Conservation (phyloP, 2,329 filamentous ascomycete genomes). For the Onygena corvina region DNA sequence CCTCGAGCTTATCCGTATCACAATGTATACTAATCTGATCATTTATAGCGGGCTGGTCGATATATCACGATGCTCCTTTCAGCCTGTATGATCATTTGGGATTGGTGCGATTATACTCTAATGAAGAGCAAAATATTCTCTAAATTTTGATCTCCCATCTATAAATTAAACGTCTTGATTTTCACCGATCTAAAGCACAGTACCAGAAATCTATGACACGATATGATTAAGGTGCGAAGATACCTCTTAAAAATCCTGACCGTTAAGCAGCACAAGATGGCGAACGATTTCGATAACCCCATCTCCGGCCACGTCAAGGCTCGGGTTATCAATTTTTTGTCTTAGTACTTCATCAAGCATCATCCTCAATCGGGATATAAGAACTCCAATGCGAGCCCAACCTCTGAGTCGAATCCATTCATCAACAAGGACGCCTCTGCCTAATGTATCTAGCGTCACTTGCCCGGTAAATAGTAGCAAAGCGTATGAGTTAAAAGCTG, state of each 20-base stretch:
- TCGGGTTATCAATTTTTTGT: constrained; percentile 65
- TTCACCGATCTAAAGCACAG: neutral
- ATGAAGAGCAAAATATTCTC: no score
- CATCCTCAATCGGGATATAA: constrained; percentile 68
- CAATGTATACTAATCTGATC: constrained; percentile 4
- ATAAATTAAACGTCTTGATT: neutral
- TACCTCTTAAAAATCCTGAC: constrained; percentile 49
- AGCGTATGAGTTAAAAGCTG: constrained; percentile 73
- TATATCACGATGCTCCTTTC: neutral
- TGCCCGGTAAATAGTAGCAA: constrained; percentile 77
- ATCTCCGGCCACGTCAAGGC: constrained; percentile 39
- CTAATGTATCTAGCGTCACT: constrained; percentile 75
- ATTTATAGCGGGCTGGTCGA: neutral
- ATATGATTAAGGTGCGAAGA: neutral
- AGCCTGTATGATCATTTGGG: neutral
- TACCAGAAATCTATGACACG: neutral
- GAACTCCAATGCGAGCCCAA: constrained; percentile 87
- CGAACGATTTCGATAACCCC: constrained; percentile 62
- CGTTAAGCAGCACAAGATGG: constrained; percentile 78
- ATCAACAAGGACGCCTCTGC: constrained; percentile 77
- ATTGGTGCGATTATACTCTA: no score
- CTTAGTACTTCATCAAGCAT: constrained; percentile 81
- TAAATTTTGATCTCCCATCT: neutral
- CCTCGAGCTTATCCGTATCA: neutral
- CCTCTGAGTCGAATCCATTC: constrained; percentile 78